Evolutionary conservation across 192 early-diverging fungal genomes (phyloP), one percentile per base, ranked within the genome.

Genomic region (Anaeromyces robustus): DNA sequence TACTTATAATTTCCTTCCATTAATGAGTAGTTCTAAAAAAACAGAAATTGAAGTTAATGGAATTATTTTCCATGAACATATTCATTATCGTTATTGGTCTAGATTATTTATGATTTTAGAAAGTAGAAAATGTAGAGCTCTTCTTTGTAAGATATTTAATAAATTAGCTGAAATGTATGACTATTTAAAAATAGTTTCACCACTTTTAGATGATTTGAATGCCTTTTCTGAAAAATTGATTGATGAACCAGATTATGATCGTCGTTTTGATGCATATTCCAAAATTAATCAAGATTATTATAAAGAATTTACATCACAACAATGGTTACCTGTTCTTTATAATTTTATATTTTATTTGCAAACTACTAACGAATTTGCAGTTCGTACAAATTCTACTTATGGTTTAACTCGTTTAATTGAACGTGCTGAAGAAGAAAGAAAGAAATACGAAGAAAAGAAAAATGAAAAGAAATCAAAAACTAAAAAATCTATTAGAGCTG

Each of bases 291-390:
- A 92, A 82, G 86, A 90, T 2, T 82, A 93, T 29, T 94, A 94
- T 86, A 79, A 82, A 31, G 82, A 85, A 13, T 86, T 97, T n/a
- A 88, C 89, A 59, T 83, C 89, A 26, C 82, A 84, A 14, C 92
- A 96, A 77, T 98, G 97, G 96, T 83, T 94, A 0, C 97, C 98
- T 28, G 78, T 99, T 18, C 86, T 99, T 6, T 90, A 96, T 84
- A 97, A 97, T 82, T 89, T 97, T 77, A 78, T 95, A 29, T 94
- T 90, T 83, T 93, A 87, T 81, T 89, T 96, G 68, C 93, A 93
- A 77, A 95, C 97, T 80, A 82, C 84, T 13, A 93, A 94, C 77
- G 97, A 99, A 84, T 91, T 94, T 84, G 93, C 96, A 0, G 92
- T 96, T 41, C 91, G 97, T 77, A 91, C 93, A 77, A 94, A 91